Percentiles rank a stretch among this genome's conserved stretches.
Conservation (phyloP, 2,329 filamentous ascomycete genomes). For the Clarireedia sp. region DNA sequence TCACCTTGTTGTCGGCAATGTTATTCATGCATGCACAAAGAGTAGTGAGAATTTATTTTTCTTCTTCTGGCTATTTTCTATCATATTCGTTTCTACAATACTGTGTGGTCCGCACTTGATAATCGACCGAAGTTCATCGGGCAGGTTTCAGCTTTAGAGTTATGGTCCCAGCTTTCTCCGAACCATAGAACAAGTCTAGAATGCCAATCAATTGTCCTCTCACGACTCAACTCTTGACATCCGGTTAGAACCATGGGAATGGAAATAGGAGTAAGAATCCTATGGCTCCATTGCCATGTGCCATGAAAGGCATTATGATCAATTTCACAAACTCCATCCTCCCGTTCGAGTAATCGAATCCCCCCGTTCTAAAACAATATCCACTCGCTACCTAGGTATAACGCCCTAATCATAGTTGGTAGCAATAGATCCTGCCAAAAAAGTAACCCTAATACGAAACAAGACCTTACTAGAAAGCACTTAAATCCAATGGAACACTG, state of each 20-base stretch:
- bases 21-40: background rate
- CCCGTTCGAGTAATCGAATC: background rate
- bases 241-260: background rate
- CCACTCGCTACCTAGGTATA: constrained; percentile 5
- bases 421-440: constrained; percentile 3
- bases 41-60: too few relatives aligned
- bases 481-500: constrained; percentile 85
- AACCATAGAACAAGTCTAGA: background rate
- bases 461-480: constrained; percentile 32
- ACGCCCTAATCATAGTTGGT: constrained; percentile 9
- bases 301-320: background rate
- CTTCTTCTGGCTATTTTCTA: background rate
- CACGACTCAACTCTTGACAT: background rate
- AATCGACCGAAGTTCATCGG: background rate
- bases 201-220: background rate
- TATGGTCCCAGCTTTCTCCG: background rate
- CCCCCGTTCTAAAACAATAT: constrained; percentile 3
- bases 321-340: constrained; percentile 2
- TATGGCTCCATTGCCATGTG: background rate
- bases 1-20: background rate
- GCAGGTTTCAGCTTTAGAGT: background rate
- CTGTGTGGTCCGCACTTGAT: background rate
- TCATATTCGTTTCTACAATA: background rate
- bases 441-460: background rate
- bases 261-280: background rate